phyloP scores from a whole-genome alignment of 2,329 filamentous ascomycete genomes.

The Exophiala dermatitidis region DNA sequence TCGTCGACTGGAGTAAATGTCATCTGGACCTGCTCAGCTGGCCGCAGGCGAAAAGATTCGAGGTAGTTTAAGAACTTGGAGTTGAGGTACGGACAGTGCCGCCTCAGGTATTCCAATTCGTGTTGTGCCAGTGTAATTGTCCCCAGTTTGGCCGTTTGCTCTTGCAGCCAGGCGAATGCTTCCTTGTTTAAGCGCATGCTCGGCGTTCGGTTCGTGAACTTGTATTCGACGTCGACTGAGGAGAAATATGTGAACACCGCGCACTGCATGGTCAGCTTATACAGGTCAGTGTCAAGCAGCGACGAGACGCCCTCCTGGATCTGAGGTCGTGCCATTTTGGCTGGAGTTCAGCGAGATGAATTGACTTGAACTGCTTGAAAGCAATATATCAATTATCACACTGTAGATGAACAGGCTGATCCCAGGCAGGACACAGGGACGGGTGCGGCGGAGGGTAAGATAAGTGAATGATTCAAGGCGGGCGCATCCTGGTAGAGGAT shows the following conservation, averaged over 20 bases:
- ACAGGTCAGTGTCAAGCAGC: conserved; percentile 76
- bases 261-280: conserved; percentile 99
- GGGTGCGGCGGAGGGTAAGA: no score
- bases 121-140: conserved; percentile 72
- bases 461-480: no score
- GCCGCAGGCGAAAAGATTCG: conserved; percentile 70
- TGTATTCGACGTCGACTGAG: conserved; percentile 72
- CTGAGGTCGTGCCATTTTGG: conserved; percentile 15
- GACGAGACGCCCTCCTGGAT: conserved; percentile 68
- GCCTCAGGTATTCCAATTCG: conserved; percentile 71
- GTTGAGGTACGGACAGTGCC: conserved; percentile 72
- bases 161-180: conserved; percentile 77
- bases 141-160: conserved; percentile 77
- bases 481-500: background rate
- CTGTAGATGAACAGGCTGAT: background rate
- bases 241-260: conserved; percentile 89
- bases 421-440: no score
- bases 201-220: conserved; percentile 90
- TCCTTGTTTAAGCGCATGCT: conserved; percentile 81
- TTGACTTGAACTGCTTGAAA: background rate
- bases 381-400: background rate
- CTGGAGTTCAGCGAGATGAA: background rate
- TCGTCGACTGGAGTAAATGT: conserved; percentile 59
- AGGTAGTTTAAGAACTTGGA: conserved; percentile 74
- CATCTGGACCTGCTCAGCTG: conserved; percentile 68